Percentiles rank a stretch among this genome's conserved stretches.
Evolutionary conservation across 2,329 filamentous ascomycete species (phyloP).

Genomic region (Rhexocercosporidium sp.): DNA sequence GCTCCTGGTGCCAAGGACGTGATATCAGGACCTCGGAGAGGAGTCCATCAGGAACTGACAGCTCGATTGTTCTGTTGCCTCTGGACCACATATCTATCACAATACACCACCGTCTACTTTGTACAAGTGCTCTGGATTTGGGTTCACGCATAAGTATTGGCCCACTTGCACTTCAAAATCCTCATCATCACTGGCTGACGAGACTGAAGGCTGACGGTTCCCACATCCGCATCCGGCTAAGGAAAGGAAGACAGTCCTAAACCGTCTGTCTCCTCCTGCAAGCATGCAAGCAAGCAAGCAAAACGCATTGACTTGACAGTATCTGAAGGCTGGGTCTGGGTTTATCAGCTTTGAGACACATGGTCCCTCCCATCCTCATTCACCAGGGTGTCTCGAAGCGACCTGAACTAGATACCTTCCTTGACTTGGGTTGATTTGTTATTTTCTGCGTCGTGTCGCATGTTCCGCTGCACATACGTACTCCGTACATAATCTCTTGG

Average conservation of each 20-base stretch:
- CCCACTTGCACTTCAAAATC: background rate
- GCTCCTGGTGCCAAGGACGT: background rate
- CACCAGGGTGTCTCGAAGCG: background rate
- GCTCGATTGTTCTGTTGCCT: background rate
- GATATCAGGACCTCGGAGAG: background rate
- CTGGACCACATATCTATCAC: background rate
- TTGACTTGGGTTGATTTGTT: background rate
- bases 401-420: background rate
- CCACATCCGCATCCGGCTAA: background rate
- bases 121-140: background rate
- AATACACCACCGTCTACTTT: background rate
- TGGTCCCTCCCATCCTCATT: background rate
- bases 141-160: background rate
- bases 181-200: background rate
- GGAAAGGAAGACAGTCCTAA: constrained; percentile 1
- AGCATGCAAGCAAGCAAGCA: background rate
- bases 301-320: constrained; percentile 3
- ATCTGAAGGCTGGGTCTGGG: background rate
- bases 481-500: constrained; percentile 6
- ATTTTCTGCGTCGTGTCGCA: background rate
- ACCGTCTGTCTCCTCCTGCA: background rate
- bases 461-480: background rate
- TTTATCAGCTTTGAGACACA: constrained; percentile 1
- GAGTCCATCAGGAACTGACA: background rate
- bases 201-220: background rate